These are phyloP conservation scores for Fusarium abutilonis DNA, from an alignment of 2,329 filamentous ascomycete genomes.

Conservation along the genomic window DNA sequence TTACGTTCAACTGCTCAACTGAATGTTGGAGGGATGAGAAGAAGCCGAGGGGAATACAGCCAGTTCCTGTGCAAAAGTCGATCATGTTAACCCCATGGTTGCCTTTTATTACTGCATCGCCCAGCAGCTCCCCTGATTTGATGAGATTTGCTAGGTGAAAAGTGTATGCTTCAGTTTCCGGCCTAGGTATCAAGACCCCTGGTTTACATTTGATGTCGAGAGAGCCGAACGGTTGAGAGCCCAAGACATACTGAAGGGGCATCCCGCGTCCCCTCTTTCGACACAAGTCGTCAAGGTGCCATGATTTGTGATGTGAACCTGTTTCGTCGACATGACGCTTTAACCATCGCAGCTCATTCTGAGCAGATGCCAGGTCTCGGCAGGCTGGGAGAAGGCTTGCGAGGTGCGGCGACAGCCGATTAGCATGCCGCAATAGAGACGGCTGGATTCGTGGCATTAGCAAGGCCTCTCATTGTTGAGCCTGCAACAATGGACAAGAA, in stretches of 20 bases:
- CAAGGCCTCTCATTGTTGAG: constrained; percentile 22
- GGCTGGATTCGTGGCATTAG: constrained; percentile 72
- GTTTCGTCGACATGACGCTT: constrained; percentile 63
- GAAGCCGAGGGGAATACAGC: constrained; percentile 85
- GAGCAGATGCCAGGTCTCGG: constrained; percentile 69
- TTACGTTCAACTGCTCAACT: constrained; percentile 58
- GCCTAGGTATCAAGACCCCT: constrained; percentile 87
- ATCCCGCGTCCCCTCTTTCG: constrained; percentile 66
- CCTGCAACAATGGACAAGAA: constrained; percentile 1
- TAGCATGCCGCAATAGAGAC: constrained; percentile 64
- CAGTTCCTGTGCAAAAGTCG: constrained; percentile 90
- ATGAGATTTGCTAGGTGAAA: constrained; percentile 63
- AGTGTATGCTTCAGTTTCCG: constrained; percentile 77
- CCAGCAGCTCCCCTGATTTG: constrained; percentile 35
- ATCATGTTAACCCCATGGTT: constrained; percentile 66
- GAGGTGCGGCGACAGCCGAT: constrained; percentile 63
- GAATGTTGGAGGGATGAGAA: constrained; percentile 66
- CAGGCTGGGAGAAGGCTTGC: constrained; percentile 71
- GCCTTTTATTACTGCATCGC: constrained; percentile 9
- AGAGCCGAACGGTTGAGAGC: constrained; percentile 86
- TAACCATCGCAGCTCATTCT: constrained; percentile 79
- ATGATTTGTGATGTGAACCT: constrained; percentile 14
- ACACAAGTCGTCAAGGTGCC: constrained; percentile 56
- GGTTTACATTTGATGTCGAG: constrained; percentile 79
- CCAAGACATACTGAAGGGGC: constrained; percentile 90